Base-by-base conservation (phyloP, 768 basidiomycete genomes). In the Serendipita vermifera region DNA sequence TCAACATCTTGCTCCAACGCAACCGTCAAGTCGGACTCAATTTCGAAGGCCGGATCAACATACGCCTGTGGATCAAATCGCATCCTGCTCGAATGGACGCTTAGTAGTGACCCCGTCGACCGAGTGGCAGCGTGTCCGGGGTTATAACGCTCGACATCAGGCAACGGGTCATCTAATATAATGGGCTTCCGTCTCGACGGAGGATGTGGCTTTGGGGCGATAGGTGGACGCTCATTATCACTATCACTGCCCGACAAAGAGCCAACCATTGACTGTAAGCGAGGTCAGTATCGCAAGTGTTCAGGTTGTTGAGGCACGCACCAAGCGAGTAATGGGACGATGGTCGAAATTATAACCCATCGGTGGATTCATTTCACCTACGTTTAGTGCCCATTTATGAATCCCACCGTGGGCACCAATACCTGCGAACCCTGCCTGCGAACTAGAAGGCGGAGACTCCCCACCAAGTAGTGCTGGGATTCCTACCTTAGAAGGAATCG, bases 161-260 rank as follows among this genome's bases (percentile, higher is more conserved):
- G 9, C 7, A 31, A 31, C 29, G 46, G 46, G 29, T 51, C 46
- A 51, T 51, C 46, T 31, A 51, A 31, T 9, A 22, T 51, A n/a
- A 51, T 51, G 24, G 29, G 22, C 9, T 31, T 51, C 46, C 46
- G 20, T n/a, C 46, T 22, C n/a, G 27, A 22, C n/a, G 46, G 46
- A 5, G 46, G 46, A 15, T 43, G 40, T 11, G 40, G 40, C 26
- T 51, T 51, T 22, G 46, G 46, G 9, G 46, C 46, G n/a, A 51
- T 51, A 11, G 46, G 46, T 5, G 46, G 46, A 7, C 9, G 17
- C 5, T 31, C 46, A n/a, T n/a, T n/a, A n/a, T n/a, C n/a, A 51
- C 7, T 51, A 9, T 51, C 46, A 31, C 46, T 51, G 5, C 24
- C 24, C n/a, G 46, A 22, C 17, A 51, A 22, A 22, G 46, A 51